Base-by-base conservation (phyloP, 208 protist genomes). In the Leishmania tropica region DNA sequence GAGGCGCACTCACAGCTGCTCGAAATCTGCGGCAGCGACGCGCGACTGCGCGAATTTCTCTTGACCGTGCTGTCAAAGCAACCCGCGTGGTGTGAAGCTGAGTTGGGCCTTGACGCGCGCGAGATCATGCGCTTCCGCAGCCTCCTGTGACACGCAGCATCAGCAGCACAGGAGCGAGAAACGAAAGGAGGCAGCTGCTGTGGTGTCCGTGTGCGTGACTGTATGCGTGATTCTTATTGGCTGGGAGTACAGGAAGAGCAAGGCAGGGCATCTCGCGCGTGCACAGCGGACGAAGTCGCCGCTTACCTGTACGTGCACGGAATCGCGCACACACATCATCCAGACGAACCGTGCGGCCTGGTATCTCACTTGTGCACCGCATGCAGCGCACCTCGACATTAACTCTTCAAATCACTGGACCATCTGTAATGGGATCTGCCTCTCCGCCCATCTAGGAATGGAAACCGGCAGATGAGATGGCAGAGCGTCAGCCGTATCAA, bases 121-220 rank as follows among this genome's bases (percentile, higher is more conserved):
- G 92, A 92, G n/a, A 78, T 90, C 21, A 88, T 93, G 81, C 86
- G 89, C 51, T 83, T 96, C 40, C 90, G 92, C 47, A 95, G 84
- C 83, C 81, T 95, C 21, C 19, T 78, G n/a, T 76, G 53, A 76
- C 51, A 76, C 24, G 40, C 24, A n/a, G 6, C 24, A 31, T 31
- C 35, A 4, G 5, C 10, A 0, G 24, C 3, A 71, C 40, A 19
- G 19, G 65, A 19, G 11, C 15, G 35, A 24, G 10, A 48, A 48
- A 13, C 8, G n/a, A 62, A 19, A 62, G 1, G 51, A 45, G 31
- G 15, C 2, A 42, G n/a, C 13, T 67, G 11, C 60, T 19, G 24
- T n/a, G 15, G n/a, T 37, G 60, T 67, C n/a, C 13, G 24, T 37
- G 13, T 67, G 11, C 3, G 60, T 37, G 3, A 3, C 40, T n/a